Evolutionary conservation across 805 yeast genomes (phyloP), one percentile per base, ranked within the genome.

Genomic region (Pichia phayaonensis): DNA sequence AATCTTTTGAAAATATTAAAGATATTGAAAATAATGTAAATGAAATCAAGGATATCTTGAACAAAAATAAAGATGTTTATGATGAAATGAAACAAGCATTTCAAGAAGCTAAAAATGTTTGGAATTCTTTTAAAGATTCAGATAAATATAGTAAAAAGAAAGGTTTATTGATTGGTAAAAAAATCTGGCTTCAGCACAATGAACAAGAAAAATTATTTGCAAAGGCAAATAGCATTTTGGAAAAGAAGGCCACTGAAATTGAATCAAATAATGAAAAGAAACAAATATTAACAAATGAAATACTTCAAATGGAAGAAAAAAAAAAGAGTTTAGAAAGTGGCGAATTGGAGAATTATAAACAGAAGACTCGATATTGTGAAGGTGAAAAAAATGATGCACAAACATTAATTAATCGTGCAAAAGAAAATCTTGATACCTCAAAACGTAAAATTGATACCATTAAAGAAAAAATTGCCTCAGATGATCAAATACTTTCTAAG

Each of bases 1-100:
- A 83, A 42, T 80, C 84, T n/a, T 67, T 75, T 38, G 73, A 72
- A 16, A 81, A 83, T 59, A 74, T 81, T 51, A 71, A 65, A 21
- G 62, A 64, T 8, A 69, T 80, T 3, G 69, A 64, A 42, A 57
- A 57, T 1, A 72, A 73, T 42, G 71, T 81, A 5, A 71, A 69
- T 36, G 67, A 67, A 22, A 64, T 69, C 15, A 59, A 65, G 20
- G 69, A 73, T 47, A 69, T 67, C 38, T 69, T 71, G 10, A 67
- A 67, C 39, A 61, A 79, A 13, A 64, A 66, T 27, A 66, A 63
- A 15, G 58, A 57, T 43, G 56, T 61, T n/a, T 47, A 60, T 43
- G 49, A 48, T 3, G 59, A 62, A 41, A 59, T 75, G 21, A 71
- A 73, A 46, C 61, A 60, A 1, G 74, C 70, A 40, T 72, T 71